Percentiles rank a stretch among this genome's conserved stretches.
Conservation (phyloP, 768 basidiomycete species). For the Leccinum aurantiacum region DNA sequence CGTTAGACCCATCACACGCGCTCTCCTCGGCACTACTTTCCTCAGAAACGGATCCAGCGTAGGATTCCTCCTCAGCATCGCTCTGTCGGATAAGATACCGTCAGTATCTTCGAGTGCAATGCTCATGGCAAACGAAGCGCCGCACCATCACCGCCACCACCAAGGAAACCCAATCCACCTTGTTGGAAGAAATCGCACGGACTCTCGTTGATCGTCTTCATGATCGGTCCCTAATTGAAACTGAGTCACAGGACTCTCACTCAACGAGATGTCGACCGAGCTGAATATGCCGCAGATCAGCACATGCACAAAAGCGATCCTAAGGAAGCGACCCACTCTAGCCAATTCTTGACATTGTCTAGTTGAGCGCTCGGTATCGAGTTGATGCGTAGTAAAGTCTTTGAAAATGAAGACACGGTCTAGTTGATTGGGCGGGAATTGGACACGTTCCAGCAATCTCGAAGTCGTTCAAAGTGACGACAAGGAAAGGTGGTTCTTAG, state of each 20-base stretch:
- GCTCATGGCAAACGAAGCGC: constrained; percentile 48
- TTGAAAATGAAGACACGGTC: constrained; percentile 82
- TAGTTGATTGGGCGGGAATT: no score
- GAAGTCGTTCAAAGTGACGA: constrained; percentile 91
- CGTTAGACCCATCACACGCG: constrained; percentile 52
- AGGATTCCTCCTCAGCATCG: constrained; percentile 61
- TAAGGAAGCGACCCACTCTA: constrained; percentile 66
- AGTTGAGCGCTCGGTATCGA: constrained; percentile 88
- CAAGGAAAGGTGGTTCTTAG: constrained; percentile 87
- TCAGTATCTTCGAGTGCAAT: constrained; percentile 33
- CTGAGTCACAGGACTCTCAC: constrained; percentile 92
- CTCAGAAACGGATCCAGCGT: constrained; percentile 56
- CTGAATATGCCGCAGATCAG: constrained; percentile 39
- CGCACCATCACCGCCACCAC: constrained; percentile 57
- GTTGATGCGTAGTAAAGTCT: constrained; percentile 84
- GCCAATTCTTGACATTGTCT: constrained; percentile 99
- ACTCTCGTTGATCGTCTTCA: constrained; percentile 98
- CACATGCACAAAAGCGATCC: neutral
- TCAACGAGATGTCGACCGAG: constrained; percentile 94
- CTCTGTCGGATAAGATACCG: constrained; percentile 40
- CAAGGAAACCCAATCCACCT: constrained; percentile 96
- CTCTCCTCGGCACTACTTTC: constrained; percentile 54
- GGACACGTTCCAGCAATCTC: constrained; percentile 58
- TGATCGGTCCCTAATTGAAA: constrained; percentile 96
- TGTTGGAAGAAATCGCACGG: constrained; percentile 94